These are phyloP conservation scores for Parascedosporium putredinis DNA, from an alignment of 2,329 filamentous ascomycete species.

Conservation along the genomic window DNA sequence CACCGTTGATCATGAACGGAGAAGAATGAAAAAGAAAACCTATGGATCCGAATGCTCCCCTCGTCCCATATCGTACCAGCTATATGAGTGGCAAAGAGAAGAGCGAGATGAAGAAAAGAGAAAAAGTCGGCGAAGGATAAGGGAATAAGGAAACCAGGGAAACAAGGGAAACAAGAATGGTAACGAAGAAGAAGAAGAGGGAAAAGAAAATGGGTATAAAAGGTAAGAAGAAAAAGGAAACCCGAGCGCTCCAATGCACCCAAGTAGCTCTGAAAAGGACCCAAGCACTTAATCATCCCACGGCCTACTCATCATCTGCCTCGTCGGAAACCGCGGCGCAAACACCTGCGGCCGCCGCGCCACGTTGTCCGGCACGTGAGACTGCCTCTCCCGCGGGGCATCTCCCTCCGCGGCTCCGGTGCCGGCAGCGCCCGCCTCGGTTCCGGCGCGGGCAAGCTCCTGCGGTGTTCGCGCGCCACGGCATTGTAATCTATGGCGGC, in stretches of 20 bases:
- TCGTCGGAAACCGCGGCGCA: neutral
- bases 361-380: neutral
- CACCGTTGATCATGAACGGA: too few species aligned
- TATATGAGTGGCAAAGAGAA: neutral
- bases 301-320: neutral
- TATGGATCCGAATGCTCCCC: too few species aligned
- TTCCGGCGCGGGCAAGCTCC: neutral
- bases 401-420: neutral
- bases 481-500: neutral
- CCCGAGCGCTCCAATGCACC: too few species aligned
- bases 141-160: neutral
- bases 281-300: neutral
- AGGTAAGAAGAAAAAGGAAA: too few species aligned
- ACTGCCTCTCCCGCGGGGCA: neutral
- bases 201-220: too few species aligned
- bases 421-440: neutral
- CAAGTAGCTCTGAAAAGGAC: neutral
- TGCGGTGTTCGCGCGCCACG: neutral
- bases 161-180: too few species aligned
- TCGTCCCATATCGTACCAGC: neutral
- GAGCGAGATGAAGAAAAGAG: neutral
- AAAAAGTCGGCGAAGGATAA: too few species aligned
- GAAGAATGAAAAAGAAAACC: too few species aligned
- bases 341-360: neutral
- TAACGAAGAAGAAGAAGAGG: too few species aligned